Percentiles rank a stretch among this genome's conserved stretches.
These are phyloP conservation scores for Gnomoniopsis smithogilvyi DNA, from an alignment of 2,329 filamentous ascomycete species.

Conservation along the genomic window DNA sequence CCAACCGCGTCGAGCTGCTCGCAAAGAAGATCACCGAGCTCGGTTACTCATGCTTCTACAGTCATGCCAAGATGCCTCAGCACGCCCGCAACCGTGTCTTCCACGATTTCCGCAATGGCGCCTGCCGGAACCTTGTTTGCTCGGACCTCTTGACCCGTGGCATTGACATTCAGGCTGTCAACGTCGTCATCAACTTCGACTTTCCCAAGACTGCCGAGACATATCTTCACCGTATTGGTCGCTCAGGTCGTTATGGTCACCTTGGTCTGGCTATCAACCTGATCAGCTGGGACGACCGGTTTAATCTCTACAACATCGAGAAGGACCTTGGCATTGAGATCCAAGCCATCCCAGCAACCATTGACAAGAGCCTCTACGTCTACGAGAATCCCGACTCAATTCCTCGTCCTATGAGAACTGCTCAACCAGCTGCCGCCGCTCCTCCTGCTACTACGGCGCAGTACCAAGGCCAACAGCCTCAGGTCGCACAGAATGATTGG, in stretches of 20 bases:
- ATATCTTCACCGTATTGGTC: constrained; percentile 96
- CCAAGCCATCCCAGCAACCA: constrained; percentile 87
- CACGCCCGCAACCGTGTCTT: constrained; percentile 97
- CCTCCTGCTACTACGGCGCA: constrained; percentile 2
- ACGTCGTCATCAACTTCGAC: constrained; percentile 99
- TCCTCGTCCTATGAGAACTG: constrained; percentile 65
- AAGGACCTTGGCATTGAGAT: constrained; percentile 97
- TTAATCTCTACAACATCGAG: constrained; percentile 98
- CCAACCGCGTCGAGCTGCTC: constrained; percentile 93
- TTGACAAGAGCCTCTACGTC: constrained; percentile 97
- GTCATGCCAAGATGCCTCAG: constrained; percentile 96
- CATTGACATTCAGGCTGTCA: constrained; percentile 99
- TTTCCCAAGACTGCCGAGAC: constrained; percentile 99
- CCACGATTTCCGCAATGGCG: constrained; percentile 97
- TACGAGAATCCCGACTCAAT: constrained; percentile 97
- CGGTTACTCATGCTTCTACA: constrained; percentile 99
- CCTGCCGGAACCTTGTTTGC: constrained; percentile 96
- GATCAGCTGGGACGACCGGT: constrained; percentile 99
- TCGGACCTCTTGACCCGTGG: constrained; percentile 96
- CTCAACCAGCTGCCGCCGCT: constrained; percentile 26
- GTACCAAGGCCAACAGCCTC: constrained; percentile 11
- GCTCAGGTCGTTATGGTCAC: constrained; percentile 95
- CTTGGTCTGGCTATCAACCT: constrained; percentile 96
- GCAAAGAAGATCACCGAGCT: constrained; percentile 99
- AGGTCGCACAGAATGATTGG: constrained; percentile 32